A percentile compares a stretch with the other conserved stretches of the same genome.
Conservation (phyloP, 345 rosid genomes). For the Conringia planisiliqua region DNA sequence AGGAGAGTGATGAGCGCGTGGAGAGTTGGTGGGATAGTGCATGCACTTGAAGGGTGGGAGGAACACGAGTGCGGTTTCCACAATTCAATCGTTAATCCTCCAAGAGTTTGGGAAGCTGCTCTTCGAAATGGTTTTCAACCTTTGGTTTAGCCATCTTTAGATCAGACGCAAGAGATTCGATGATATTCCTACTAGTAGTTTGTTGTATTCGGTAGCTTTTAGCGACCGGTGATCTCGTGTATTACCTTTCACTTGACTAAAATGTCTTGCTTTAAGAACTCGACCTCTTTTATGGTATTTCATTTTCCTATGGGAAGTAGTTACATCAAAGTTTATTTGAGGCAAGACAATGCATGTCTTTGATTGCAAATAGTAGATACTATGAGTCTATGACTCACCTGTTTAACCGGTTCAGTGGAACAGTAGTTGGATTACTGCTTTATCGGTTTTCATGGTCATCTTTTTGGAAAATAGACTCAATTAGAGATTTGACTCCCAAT, state of each 20-base stretch:
- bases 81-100: constrained; percentile 26
- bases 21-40: constrained; percentile 61
- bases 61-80: constrained; percentile 58
- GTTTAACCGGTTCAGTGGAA: no score
- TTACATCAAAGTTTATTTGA: no score
- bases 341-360: no score
- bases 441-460: no score
- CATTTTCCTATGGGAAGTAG: no score
- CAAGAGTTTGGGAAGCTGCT: constrained; percentile 56
- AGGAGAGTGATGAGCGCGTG: constrained; percentile 88
- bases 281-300: not conserved
- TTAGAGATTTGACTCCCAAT: no score
- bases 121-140: constrained; percentile 60
- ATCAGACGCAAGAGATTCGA: not conserved
- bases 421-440: no score
- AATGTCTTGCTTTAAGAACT: not conserved
- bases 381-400: no score
- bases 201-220: not conserved
- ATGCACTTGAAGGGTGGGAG: constrained; percentile 58
- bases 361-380: no score
- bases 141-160: constrained; percentile 23
- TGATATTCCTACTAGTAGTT: not conserved
- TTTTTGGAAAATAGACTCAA: no score
- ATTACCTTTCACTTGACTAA: not conserved
- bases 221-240: not conserved